phyloP scores from a whole-genome alignment of 192 early-diverging fungal genomes.

The Coemansia sp. region DNA sequence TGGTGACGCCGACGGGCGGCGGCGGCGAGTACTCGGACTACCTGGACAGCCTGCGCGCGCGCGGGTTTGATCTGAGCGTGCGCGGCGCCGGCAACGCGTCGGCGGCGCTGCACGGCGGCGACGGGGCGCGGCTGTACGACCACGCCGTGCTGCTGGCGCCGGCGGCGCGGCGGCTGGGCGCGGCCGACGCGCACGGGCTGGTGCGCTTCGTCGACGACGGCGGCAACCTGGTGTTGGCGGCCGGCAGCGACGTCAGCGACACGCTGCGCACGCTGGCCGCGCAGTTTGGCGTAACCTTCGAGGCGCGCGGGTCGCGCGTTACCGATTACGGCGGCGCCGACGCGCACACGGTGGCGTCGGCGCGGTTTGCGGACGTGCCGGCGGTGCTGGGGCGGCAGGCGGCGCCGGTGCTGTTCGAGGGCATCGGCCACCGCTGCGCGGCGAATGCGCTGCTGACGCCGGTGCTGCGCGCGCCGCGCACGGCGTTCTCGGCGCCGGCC shows the following conservation, averaged over 20 bases:
- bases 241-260: constrained; percentile 60
- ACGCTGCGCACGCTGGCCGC: constrained; percentile 74
- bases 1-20: constrained; percentile 58
- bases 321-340: constrained; percentile 63
- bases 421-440: constrained; percentile 70
- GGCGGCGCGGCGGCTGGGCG: constrained; percentile 60
- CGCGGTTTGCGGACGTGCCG: constrained; percentile 37
- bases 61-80: constrained; percentile 52
- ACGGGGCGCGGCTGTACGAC: constrained; percentile 62
- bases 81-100: constrained; percentile 54
- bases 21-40: constrained; percentile 49
- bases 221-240: constrained; percentile 83
- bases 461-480: constrained; percentile 54
- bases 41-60: constrained; percentile 54
- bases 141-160: constrained; percentile 81
- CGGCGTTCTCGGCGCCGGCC: constrained; percentile 58
- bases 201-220: constrained; percentile 85
- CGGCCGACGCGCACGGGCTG: constrained; percentile 55
- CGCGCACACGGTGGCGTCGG: constrained; percentile 50
- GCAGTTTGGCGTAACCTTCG: constrained; percentile 87
- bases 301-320: constrained; percentile 63
- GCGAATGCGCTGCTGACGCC: constrained; percentile 65
- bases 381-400: constrained; percentile 30
- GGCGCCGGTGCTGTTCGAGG: constrained; percentile 58
- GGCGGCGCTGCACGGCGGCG: constrained; percentile 56